phyloP scores from a whole-genome alignment of 2,329 filamentous ascomycete genomes.

The Cladosporium sp. region DNA sequence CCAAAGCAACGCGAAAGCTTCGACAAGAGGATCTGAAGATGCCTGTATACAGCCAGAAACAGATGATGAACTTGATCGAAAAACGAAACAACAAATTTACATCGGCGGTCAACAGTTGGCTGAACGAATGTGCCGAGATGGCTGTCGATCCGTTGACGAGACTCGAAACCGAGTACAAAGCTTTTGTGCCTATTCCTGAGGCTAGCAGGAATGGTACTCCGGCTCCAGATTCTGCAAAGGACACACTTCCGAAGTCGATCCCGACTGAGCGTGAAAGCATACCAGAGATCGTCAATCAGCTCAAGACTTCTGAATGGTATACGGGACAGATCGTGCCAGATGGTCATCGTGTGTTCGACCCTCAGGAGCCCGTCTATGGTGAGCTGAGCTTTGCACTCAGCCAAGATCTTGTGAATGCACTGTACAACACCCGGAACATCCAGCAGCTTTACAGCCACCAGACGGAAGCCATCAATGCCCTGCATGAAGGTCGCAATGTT shows the following conservation, averaged over 20 bases:
- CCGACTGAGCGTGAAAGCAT: conserved; percentile 76
- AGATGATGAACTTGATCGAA: conserved; percentile 84
- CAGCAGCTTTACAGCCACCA: conserved; percentile 86
- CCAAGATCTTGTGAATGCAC: conserved; percentile 87
- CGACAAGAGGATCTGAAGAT: conserved; percentile 79
- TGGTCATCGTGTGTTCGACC: conserved; percentile 85
- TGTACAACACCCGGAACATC: conserved; percentile 89
- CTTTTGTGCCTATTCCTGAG: conserved; percentile 60
- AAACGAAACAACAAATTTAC: conserved; percentile 82
- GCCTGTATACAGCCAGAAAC: conserved; percentile 88
- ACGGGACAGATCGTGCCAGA: conserved; percentile 88
- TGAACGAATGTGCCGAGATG: conserved; percentile 67
- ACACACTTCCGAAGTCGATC: conserved; percentile 63
- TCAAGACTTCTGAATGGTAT: conserved; percentile 83
- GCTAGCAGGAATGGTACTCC: conserved; percentile 41
- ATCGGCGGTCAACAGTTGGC: conserved; percentile 69
- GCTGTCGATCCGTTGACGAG: conserved; percentile 63
- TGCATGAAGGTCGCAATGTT: conserved; percentile 77
- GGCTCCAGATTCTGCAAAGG: conserved; percentile 32
- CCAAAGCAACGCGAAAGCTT: conserved; percentile 62
- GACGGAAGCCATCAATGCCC: conserved; percentile 83
- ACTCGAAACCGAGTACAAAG: conserved; percentile 56
- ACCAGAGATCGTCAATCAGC: conserved; percentile 77
- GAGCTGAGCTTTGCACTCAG: conserved; percentile 82
- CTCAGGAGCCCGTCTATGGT: conserved; percentile 75